phyloP scores from a whole-genome alignment of 345 rosid genomes.

The Dimocarpus longan region DNA sequence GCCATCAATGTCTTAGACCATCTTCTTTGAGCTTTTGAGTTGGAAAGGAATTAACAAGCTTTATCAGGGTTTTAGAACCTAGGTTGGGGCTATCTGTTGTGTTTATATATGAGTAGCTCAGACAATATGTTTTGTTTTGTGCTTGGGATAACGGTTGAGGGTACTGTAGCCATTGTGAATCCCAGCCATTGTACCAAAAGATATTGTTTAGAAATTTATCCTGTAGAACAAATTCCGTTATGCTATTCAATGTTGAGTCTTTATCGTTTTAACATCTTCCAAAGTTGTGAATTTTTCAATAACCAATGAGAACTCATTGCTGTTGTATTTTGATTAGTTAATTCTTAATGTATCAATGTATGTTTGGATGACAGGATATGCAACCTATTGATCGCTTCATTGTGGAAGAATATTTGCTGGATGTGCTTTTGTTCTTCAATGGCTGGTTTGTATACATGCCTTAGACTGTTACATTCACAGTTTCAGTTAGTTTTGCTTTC shows the following conservation, averaged over 20 bases:
- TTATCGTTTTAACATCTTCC: conserved; percentile 7
- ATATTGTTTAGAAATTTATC: not conserved
- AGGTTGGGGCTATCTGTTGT: not conserved
- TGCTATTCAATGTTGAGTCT: not conserved
- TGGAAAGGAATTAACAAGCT: not conserved
- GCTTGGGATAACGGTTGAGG: not conserved
- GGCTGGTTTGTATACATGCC: conserved; percentile 79
- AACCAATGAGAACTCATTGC: not conserved
- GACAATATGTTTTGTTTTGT: not conserved
- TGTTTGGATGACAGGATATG: conserved; percentile 63
- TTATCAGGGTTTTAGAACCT: not conserved
- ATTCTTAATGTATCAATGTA: not conserved
- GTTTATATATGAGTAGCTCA: not conserved
- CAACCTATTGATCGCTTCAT: conserved; percentile 95
- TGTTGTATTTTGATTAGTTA: conserved; percentile 3
- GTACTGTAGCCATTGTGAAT: not conserved
- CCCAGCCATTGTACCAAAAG: not conserved
- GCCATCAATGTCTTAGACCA: not conserved
- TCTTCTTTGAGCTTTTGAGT: not conserved
- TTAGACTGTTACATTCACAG: not conserved
- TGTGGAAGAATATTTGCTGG: conserved; percentile 90
- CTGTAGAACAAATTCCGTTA: not conserved
- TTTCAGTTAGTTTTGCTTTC: conserved; percentile 6
- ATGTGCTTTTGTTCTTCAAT: conserved; percentile 91
- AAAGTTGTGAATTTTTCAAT: not conserved